Conservation (phyloP, 805 yeast genomes). For the Kodamaea leandrae region DNA sequence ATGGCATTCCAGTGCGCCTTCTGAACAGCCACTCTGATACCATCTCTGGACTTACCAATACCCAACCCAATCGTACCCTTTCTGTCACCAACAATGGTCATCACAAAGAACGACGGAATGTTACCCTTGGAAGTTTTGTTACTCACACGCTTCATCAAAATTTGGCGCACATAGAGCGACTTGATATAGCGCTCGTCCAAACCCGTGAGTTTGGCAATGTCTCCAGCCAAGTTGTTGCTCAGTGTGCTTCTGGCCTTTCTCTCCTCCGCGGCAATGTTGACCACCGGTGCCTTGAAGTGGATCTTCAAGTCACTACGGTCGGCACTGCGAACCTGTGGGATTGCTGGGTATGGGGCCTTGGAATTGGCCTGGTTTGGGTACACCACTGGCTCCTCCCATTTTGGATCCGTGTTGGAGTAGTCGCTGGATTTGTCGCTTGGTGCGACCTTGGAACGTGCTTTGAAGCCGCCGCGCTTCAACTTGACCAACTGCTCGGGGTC, state of each 20-base stretch:
- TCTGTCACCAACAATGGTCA: conserved; percentile 88
- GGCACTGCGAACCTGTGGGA: conserved; percentile 54
- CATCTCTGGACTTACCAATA: conserved; percentile 85
- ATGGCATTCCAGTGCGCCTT: conserved; percentile 95
- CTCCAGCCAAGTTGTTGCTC: conserved; percentile 45
- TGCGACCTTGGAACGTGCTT: conserved; percentile 50
- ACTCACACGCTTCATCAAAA: conserved; percentile 75
- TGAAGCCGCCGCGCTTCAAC: conserved; percentile 30
- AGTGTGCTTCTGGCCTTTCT: conserved; percentile 17
- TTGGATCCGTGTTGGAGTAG: conserved; percentile 64
- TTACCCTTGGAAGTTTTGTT: conserved; percentile 93
- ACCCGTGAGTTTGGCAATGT: conserved; percentile 63
- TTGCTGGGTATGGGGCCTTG: conserved; percentile 53
- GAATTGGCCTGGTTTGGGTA: conserved; percentile 50
- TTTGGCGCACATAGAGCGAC: conserved; percentile 59
- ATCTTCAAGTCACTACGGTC: conserved; percentile 44
- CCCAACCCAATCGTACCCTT: conserved; percentile 95
- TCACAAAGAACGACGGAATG: conserved; percentile 73
- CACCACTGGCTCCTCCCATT: conserved; percentile 65
- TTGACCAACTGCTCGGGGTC: conserved; percentile 59
- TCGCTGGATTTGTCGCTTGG: conserved; percentile 68
- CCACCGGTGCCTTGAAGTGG: conserved; percentile 28
- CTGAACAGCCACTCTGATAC: conserved; percentile 67
- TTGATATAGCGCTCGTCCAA: conserved; percentile 59
- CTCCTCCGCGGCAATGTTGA: conserved; percentile 13